Base-by-base conservation (phyloP, 768 basidiomycete genomes). In the Rhodotorula graminis region DNA sequence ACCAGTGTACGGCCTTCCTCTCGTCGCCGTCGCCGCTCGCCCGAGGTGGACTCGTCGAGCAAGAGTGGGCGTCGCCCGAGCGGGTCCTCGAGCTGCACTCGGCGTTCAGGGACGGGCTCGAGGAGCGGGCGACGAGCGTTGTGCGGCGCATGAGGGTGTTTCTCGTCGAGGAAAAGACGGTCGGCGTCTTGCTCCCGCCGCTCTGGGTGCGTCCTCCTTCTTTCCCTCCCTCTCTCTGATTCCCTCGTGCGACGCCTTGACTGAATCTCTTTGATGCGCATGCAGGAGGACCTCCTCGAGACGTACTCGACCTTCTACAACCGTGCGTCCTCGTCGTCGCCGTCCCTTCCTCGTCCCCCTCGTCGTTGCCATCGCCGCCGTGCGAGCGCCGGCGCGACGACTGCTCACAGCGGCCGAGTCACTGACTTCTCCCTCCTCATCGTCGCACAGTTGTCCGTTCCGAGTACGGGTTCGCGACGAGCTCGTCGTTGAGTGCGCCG, bases 281-380 rank as follows among this genome's bases (percentile, higher is more conserved):
- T n/a, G 23, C 37, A 59, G 58, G 90, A 89, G 58, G 86, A 88
- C 46, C 85, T 96, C 27, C 85, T 87, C 73, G 88, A 90, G 64
- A 86, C 86, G 47, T 96, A 94, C 81, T 84, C 85, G 76, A 84
- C 84, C 37, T 96, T 92, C 82, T 82, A 87, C 75, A 88, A 90
- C 57, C 83, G 86, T 31, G 84, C 44, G 70, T 56, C 33, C n/a
- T 15, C 64, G 5, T 16, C n/a, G n/a, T n/a, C n/a, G n/a, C n/a
- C n/a, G n/a, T n/a, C n/a, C n/a, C n/a, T n/a, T n/a, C n/a, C n/a
- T n/a, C n/a, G n/a, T n/a, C n/a, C n/a, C n/a, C n/a, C n/a, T n/a
- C n/a, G n/a, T n/a, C n/a, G n/a, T n/a, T n/a, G n/a, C n/a, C n/a
- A n/a, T n/a, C n/a, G n/a, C n/a, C n/a, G n/a, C n/a, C n/a, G n/a